These are phyloP conservation scores for Hapsidospora chrysogenum DNA, from an alignment of 495 filamentous ascomycete species.

Conservation along the genomic window DNA sequence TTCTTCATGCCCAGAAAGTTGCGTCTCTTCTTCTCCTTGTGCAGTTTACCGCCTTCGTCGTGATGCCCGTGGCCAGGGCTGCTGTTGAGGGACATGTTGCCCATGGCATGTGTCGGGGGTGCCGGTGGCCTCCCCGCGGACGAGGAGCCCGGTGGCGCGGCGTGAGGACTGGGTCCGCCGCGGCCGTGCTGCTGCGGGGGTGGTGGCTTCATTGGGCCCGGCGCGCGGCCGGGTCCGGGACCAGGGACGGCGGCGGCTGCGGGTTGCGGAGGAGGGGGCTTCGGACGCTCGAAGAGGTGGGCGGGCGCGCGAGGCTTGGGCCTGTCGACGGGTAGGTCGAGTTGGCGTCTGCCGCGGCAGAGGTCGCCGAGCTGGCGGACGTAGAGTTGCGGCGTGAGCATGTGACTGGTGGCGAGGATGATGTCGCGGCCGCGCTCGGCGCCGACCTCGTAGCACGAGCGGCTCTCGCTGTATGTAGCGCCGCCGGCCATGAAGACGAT, in stretches of 20 bases:
- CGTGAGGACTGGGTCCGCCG: not conserved
- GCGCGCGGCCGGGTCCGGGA: conserved; percentile 16
- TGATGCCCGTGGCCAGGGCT: conserved; percentile 12
- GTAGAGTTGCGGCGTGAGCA: conserved; percentile 69
- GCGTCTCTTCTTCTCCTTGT: conserved; percentile 57
- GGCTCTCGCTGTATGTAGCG: conserved; percentile 78
- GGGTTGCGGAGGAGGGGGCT: conserved; percentile 14
- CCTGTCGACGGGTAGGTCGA: conserved; percentile 68
- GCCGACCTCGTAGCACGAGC: conserved; percentile 78
- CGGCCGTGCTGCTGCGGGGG: not conserved
- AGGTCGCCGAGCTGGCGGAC: conserved; percentile 69
- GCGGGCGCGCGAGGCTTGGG: conserved; percentile 68
- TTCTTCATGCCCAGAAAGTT: conserved; percentile 63
- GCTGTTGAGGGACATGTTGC: conserved; percentile 33
- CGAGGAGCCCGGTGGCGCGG: not conserved
- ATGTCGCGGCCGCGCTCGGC: conserved; percentile 55
- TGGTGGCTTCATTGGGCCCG: conserved; percentile 1
- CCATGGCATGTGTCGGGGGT: conserved; percentile 42
- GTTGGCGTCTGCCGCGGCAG: conserved; percentile 48
- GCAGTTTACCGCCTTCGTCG: conserved; percentile 23
- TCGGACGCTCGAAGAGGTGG: conserved; percentile 64
- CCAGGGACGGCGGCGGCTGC: conserved; percentile 1
- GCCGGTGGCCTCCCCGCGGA: conserved; percentile 9
- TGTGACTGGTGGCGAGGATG: conserved; percentile 83
- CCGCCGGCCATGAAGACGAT: conserved; percentile 95